These are phyloP conservation scores for Spirogloea muscicola DNA, from an alignment of 139 green algal genomes.

Conservation along the genomic window DNA sequence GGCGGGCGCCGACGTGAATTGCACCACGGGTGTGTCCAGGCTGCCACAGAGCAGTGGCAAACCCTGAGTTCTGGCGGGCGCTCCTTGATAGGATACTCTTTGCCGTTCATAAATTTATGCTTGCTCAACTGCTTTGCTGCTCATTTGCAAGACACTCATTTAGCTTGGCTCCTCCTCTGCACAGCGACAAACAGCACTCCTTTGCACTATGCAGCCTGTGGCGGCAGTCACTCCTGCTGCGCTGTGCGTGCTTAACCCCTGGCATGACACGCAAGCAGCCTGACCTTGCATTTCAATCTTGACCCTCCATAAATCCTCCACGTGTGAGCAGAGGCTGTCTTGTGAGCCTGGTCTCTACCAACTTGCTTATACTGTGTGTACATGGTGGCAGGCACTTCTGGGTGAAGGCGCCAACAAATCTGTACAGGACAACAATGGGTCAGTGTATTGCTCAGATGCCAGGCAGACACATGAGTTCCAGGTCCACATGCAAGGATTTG, in stretches of 20 bases:
- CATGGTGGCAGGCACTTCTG: background rate
- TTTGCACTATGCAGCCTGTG: constrained; percentile 23
- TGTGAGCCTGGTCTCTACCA: background rate
- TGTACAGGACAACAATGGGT: too few relatives aligned
- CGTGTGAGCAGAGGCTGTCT: too few relatives aligned
- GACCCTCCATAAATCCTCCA: too few relatives aligned
- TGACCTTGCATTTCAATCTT: background rate
- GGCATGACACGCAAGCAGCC: background rate
- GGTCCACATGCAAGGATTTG: background rate
- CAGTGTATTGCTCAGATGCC: background rate
- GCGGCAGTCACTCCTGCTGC: background rate
- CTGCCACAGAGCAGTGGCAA: background rate
- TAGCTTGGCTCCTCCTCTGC: too few relatives aligned
- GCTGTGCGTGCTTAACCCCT: background rate
- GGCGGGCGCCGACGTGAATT: background rate
- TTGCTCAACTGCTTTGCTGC: background rate
- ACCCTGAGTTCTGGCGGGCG: background rate
- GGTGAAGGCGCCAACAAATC: background rate
- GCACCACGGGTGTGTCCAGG: background rate
- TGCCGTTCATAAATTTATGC: background rate
- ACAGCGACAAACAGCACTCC: constrained; percentile 4
- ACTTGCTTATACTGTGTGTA: background rate
- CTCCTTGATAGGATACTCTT: background rate
- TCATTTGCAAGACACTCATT: background rate
- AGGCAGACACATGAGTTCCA: constrained; percentile 7